Base-by-base conservation (phyloP, 2,329 filamentous ascomycete species). In the Colletotrichum abscissum region DNA sequence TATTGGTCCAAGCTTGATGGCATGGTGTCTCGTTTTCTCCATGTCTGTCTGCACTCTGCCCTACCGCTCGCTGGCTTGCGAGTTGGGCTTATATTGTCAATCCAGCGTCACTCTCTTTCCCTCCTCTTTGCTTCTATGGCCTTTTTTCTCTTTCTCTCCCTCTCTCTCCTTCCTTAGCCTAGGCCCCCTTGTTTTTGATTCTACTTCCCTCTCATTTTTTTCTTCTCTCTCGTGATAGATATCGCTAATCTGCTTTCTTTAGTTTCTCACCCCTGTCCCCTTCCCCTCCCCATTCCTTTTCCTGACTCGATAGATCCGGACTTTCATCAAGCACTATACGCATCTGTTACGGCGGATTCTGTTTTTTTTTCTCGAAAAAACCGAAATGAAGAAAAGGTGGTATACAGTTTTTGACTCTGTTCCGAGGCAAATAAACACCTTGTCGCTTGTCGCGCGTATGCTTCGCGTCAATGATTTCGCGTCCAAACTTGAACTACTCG, bases 21-120 rank as follows among this genome's bases (percentile, higher is more conserved):
- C 54, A 63, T 59, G 16, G 65, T 35, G 49, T 72, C 42, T 57
- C 30, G 55, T 69, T 26, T 42, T 28, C 62, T 19, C 12, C 11
- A 30, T 28, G 54, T 55, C 52, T 62, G 68, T 56, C 65, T 33
- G 70, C 59, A 66, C 70, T 73, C 65, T 33, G 70, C 66, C 70
- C 70, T 73, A 73, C 66, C 22, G 24, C 5, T 38, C 26, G 24
- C 2, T 38, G 14, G 12, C n/a, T 30, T 30, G n/a, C 69, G 58
- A 38, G 66, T 65, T 69, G 59, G 42, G 9, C 33, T 64, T 59
- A 49, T 55, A 60, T 46, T 46, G 59, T 35, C 28, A 33, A 58
- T 30, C 5, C 14, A 11, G 19, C 30, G 12, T 14, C 16, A 14
- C n/a, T 12, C 14, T 28, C 22, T 62, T 52, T 49, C 49, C 38